Percentiles rank a stretch among this genome's conserved stretches.
phyloP scores from a whole-genome alignment of 23 red algal genomes.

The Gracilariopsis chorda region DNA sequence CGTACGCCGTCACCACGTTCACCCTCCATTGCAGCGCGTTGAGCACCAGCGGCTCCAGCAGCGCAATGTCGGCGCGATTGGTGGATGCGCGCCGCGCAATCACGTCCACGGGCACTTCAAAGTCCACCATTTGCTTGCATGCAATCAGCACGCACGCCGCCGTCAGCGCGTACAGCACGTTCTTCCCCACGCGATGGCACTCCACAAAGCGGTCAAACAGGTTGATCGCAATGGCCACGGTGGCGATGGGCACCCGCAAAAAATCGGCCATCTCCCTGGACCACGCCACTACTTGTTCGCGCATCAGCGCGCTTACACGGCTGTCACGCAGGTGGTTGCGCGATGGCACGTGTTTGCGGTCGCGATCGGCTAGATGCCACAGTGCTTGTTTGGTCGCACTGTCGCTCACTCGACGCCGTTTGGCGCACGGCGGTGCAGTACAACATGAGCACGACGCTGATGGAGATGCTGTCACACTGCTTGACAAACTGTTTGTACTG shows the following conservation, averaged over 20 bases:
- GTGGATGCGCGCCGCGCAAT: not conserved
- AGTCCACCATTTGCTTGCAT: slow-evolving; percentile 21
- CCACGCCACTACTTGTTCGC: slow-evolving; percentile 48
- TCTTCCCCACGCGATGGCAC: not conserved
- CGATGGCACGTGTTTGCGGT: not conserved
- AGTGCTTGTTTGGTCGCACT: too few relatives aligned
- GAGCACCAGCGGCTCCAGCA: slow-evolving; percentile 23
- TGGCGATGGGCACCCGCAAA: not conserved
- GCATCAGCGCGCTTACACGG: not conserved
- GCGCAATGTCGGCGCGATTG: not conserved
- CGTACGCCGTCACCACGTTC: slow-evolving; percentile 32
- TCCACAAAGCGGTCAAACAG: slow-evolving; percentile 45
- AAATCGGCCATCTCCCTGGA: not conserved
- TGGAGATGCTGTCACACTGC: too few relatives aligned
- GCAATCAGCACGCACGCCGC: slow-evolving; percentile 44
- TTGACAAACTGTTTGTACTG: too few relatives aligned
- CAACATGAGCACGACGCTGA: too few relatives aligned
- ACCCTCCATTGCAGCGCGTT: slow-evolving; percentile 31
- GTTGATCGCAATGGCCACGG: slow-evolving; percentile 21
- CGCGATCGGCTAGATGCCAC: not conserved
- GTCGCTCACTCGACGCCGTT: too few relatives aligned
- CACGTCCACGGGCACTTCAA: not conserved
- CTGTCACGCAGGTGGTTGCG: not conserved
- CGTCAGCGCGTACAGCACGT: slow-evolving; percentile 21
- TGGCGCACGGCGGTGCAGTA: too few relatives aligned